phyloP scores from a whole-genome alignment of 78 protist species.

The Neovahlkampfia damariscottae region DNA sequence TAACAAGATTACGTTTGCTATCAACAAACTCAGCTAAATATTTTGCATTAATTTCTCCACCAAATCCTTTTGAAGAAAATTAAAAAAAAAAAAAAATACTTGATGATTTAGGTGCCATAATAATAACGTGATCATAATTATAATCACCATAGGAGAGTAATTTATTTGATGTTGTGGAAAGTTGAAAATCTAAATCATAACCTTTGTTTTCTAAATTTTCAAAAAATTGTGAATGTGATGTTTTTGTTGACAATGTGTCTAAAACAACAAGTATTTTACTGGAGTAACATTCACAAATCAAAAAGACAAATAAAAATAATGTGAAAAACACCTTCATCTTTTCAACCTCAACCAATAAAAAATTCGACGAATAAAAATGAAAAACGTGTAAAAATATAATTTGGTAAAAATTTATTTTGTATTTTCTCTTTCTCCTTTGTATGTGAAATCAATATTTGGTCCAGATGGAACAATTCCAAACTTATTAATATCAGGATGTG shows the following conservation, averaged over 20 bases:
- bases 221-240: not conserved
- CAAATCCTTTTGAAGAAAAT: not conserved
- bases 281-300: too few species aligned
- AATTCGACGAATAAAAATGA: too few species aligned
- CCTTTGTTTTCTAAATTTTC: not conserved
- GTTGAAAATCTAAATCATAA: not conserved
- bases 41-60: not conserved
- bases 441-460: conserved; percentile 22
- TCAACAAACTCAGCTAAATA: not conserved
- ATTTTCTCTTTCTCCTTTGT: too few species aligned
- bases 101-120: not conserved
- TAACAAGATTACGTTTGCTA: not conserved
- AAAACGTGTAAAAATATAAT: too few species aligned
- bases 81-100: not conserved
- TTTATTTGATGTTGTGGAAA: not conserved
- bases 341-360: too few species aligned
- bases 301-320: too few species aligned
- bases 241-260: not conserved
- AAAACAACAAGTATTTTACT: not conserved
- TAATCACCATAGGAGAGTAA: not conserved
- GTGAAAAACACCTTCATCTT: too few species aligned
- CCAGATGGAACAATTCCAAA: conserved; percentile 46
- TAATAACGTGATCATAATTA: not conserved
- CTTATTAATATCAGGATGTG: conserved; percentile 49
- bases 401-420: too few species aligned